Evolutionary conservation across 2,329 filamentous ascomycete species (phyloP).

Genomic region (Rutstroemia sp.): DNA sequence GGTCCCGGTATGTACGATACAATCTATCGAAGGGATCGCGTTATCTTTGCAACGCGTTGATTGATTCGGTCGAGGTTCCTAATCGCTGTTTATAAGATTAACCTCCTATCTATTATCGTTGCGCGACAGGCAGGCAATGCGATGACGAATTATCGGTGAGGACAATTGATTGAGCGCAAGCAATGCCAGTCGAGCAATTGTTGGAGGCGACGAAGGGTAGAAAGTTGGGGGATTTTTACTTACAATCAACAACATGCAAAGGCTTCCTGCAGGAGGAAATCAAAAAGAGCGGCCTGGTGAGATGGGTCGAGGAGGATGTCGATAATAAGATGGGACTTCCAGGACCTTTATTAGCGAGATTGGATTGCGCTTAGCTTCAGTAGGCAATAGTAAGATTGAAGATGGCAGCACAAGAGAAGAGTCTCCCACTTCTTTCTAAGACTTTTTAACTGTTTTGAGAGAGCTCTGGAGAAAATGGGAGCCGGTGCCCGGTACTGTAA

Average conservation of each 20-base stretch:
- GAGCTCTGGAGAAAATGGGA: too few relatives aligned
- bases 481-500: too few relatives aligned
- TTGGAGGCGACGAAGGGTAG: background rate
- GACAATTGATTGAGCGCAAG: background rate
- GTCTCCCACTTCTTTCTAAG: too few relatives aligned
- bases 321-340: slow-evolving; percentile 9
- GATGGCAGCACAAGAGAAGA: too few relatives aligned
- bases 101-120: slow-evolving; percentile 5
- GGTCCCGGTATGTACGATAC: slow-evolving; percentile 5
- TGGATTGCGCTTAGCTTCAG: slow-evolving; percentile 6
- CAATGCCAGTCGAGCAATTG: background rate
- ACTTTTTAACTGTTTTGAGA: too few relatives aligned
- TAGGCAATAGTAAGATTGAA: background rate
- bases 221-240: background rate
- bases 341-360: slow-evolving; percentile 10
- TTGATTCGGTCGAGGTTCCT: slow-evolving; percentile 9
- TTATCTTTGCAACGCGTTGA: slow-evolving; percentile 20
- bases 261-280: slow-evolving; percentile 9
- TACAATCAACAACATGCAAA: slow-evolving; percentile 9
- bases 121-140: slow-evolving; percentile 3
- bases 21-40: slow-evolving; percentile 3
- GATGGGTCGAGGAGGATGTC: slow-evolving; percentile 3
- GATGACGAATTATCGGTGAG: background rate
- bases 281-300: slow-evolving; percentile 7
- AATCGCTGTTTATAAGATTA: slow-evolving; percentile 1